Base-by-base conservation (phyloP, 768 basidiomycete genomes). In the Boletellus ananas region DNA sequence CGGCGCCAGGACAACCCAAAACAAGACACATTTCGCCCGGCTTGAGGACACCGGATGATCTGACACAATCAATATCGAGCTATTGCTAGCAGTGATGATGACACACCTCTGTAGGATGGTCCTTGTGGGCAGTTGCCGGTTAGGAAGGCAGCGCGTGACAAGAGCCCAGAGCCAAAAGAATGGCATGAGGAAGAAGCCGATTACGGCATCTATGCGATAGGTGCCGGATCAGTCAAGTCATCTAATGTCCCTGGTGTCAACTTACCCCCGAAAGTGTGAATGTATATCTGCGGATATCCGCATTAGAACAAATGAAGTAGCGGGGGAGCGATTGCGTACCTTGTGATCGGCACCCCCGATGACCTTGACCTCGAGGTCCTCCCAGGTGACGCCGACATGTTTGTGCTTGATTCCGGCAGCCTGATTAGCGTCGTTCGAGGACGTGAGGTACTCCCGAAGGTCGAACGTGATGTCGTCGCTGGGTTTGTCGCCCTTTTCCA, bases 1-100 rank as follows among this genome's bases (percentile, higher is more conserved):
- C 92, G 6, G 88, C 78, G 1, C 86, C 87, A 4, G 91, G 91
- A 47, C 88, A 84, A 17, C 91, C 91, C 12, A 89, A 74, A 18
- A 88, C 89, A 6, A 92, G 77, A 61, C 89, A 85, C 90, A 94
- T 93, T 74, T 94, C 85, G 16, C 90, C 84, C 0, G 87, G 80
- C 54, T 86, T 83, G 35, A 90, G 68, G 16, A 83, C 72, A 35
- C 89, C 90, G 7, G 81, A 83, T 18, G 79, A 78, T 54, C 83
- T 83, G 50, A 48, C 29, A 42, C 25, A 9, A 43, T 56, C 21
- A 50, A 6, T 13, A 31, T 42, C 17, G 21, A 17, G 17, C 8
- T 17, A 23, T 3, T 14, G 3, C 14, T 6, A 13, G 41, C 6
- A 31, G 29, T 21, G 8, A 29, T n/a, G 18, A 25, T 29, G 31